phyloP scores from a whole-genome alignment of 1,284 basidiomycete species.

The Sporisorium sorghi region DNA sequence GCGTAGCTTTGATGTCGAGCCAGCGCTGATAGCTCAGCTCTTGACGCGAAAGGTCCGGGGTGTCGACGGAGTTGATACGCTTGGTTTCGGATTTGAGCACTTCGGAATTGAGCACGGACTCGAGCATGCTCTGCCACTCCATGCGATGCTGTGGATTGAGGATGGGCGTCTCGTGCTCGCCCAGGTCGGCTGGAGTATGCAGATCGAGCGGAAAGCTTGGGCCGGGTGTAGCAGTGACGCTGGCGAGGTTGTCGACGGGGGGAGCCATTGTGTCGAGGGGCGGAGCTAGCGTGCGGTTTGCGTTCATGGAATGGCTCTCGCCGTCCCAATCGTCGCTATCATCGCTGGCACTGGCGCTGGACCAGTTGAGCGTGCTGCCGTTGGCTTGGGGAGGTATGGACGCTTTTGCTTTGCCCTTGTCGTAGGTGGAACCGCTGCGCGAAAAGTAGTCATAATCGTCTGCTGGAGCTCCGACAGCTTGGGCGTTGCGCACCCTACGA shows the following conservation, averaged over 20 bases:
- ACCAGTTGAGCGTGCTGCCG: slow-evolving; percentile 17
- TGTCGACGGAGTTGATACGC: slow-evolving; percentile 70
- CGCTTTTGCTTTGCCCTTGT: slow-evolving; percentile 25
- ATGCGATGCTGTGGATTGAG: slow-evolving; percentile 60
- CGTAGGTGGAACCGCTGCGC: slow-evolving; percentile 22
- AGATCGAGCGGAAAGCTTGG: slow-evolving; percentile 47
- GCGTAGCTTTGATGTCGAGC: slow-evolving; percentile 88
- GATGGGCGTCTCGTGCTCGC: slow-evolving; percentile 49
- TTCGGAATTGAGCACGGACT: slow-evolving; percentile 66
- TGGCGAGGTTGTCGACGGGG: slow-evolving; percentile 9
- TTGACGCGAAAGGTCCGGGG: slow-evolving; percentile 54
- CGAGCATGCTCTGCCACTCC: slow-evolving; percentile 69
- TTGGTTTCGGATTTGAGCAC: slow-evolving; percentile 68
- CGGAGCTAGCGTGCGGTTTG: slow-evolving; percentile 19
- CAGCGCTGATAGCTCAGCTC: slow-evolving; percentile 75
- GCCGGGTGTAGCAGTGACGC: slow-evolving; percentile 35
- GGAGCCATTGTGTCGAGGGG: slow-evolving; percentile 20
- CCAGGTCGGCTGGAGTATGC: slow-evolving; percentile 30
- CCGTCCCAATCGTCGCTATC: slow-evolving; percentile 52
- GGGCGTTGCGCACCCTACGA: slow-evolving; percentile 15
- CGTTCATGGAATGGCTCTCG: slow-evolving; percentile 16
- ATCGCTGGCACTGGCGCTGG: slow-evolving; percentile 42
- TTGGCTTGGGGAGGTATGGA: slow-evolving; percentile 25
- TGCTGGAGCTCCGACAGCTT: slow-evolving; percentile 12
- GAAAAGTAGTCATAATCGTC: slow-evolving; percentile 50